Percentiles rank a stretch among this genome's conserved stretches.
Evolutionary conservation across 2,329 filamentous ascomycete genomes (phyloP).

Genomic region (Apiospora marii): DNA sequence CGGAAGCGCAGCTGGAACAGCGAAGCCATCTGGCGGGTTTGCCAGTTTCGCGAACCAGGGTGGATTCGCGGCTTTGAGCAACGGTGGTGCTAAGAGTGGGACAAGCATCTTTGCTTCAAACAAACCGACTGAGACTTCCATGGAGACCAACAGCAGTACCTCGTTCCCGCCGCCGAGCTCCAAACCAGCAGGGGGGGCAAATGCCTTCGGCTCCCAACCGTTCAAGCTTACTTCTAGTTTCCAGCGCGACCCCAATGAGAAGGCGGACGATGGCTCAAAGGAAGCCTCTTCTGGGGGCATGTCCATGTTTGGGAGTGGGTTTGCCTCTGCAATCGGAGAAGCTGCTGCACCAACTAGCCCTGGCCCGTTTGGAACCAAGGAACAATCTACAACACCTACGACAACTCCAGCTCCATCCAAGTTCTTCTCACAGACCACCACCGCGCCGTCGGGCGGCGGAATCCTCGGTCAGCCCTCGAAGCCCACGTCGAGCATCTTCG

Average conservation of each 20-base stretch:
- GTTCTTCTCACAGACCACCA: slow-evolving; percentile 49
- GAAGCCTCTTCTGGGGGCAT: slow-evolving; percentile 50
- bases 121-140: slow-evolving; percentile 45
- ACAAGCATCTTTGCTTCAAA: slow-evolving; percentile 50
- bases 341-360: slow-evolving; percentile 31
- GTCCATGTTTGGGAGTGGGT: slow-evolving; percentile 67
- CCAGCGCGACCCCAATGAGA: slow-evolving; percentile 67
- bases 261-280: slow-evolving; percentile 64
- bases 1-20: slow-evolving; percentile 27
- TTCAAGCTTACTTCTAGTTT: slow-evolving; percentile 76
- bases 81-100: slow-evolving; percentile 43
- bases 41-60: slow-evolving; percentile 61
- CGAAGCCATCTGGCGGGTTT: slow-evolving; percentile 36
- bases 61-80: slow-evolving; percentile 61
- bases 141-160: slow-evolving; percentile 44
- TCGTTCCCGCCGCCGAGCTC: slow-evolving; percentile 50
- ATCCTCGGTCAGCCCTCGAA: slow-evolving; percentile 46
- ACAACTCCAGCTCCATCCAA: slow-evolving; percentile 59
- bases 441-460: slow-evolving; percentile 41
- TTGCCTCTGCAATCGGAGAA: slow-evolving; percentile 65
- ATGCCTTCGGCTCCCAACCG: slow-evolving; percentile 57
- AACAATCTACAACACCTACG: slow-evolving; percentile 57
- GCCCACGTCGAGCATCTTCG: slow-evolving; percentile 33
- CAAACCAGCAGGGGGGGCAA: slow-evolving; percentile 44
- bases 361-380: slow-evolving; percentile 31